Conservation (phyloP, 768 basidiomycete genomes). For the Lanmaoa rubissima region DNA sequence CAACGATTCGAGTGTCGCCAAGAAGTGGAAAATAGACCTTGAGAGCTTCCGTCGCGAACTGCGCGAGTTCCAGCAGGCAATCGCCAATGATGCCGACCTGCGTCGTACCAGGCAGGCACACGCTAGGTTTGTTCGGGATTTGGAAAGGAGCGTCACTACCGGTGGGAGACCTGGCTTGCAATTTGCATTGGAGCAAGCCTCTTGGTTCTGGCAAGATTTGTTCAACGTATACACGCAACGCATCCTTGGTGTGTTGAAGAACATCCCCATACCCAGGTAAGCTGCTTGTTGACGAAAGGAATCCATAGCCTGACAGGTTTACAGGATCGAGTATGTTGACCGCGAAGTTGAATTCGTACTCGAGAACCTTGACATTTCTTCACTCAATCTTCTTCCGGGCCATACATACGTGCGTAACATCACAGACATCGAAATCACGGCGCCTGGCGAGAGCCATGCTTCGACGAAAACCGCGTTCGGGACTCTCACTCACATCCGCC, state of each 20-base stretch:
- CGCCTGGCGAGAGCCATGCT: slow-evolving; percentile 33
- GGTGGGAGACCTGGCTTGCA: slow-evolving; percentile 44
- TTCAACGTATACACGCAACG: slow-evolving; percentile 78
- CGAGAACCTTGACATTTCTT: slow-evolving; percentile 70
- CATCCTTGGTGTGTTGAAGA: slow-evolving; percentile 48
- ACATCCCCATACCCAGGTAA: slow-evolving; percentile 69
- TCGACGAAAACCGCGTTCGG: slow-evolving; percentile 51
- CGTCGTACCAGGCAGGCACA: slow-evolving; percentile 47
- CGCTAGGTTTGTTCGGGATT: slow-evolving; percentile 43
- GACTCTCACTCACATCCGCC: slow-evolving; percentile 61
- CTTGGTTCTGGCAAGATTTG: slow-evolving; percentile 81
- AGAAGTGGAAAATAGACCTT: slow-evolving; percentile 54
- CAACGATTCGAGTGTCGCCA: slow-evolving; percentile 38
- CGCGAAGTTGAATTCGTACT: slow-evolving; percentile 68
- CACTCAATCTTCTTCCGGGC: slow-evolving; percentile 63
- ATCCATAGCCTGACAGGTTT: background rate
- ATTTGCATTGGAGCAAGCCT: slow-evolving; percentile 55
- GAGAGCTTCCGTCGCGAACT: slow-evolving; percentile 46
- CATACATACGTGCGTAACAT: slow-evolving; percentile 73
- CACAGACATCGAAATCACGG: slow-evolving; percentile 57
- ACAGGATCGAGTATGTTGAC: slow-evolving; percentile 71
- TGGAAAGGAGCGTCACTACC: slow-evolving; percentile 42
- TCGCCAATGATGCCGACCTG: slow-evolving; percentile 52
- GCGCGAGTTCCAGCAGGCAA: slow-evolving; percentile 41
- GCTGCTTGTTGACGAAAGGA: slow-evolving; percentile 4